A percentile compares a stretch with the other conserved stretches of the same genome.
Evolutionary conservation across 2,329 filamentous ascomycete species (phyloP).

Genomic region (Fonsecaea pedrosoi): DNA sequence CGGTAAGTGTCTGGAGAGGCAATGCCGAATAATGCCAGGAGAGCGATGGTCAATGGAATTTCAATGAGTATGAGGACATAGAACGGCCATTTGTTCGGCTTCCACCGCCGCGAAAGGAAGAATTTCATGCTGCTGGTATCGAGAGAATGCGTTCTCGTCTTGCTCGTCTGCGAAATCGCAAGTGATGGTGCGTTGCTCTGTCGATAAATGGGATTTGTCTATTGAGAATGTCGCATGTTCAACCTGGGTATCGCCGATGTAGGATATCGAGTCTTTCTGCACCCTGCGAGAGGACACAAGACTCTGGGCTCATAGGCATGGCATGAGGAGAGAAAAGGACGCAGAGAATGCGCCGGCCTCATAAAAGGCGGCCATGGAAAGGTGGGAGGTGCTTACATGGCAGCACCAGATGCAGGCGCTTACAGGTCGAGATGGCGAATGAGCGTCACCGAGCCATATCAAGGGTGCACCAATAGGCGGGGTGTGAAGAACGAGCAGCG

Average conservation of each 20-base stretch:
- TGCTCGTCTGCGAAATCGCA: conserved; percentile 3
- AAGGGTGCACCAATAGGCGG: conserved; percentile 12
- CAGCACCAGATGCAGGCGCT: conserved; percentile 29
- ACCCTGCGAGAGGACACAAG: neutral
- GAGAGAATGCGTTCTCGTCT: neutral
- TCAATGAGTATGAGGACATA: conserved; percentile 62
- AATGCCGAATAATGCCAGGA: conserved; percentile 67
- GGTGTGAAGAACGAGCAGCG: conserved; percentile 20
- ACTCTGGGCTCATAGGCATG: neutral
- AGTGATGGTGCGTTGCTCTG: conserved; percentile 14
- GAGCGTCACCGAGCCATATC: conserved; percentile 13
- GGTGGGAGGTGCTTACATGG: conserved; percentile 29
- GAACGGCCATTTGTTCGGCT: conserved; percentile 55
- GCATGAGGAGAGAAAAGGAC: conserved; percentile 21
- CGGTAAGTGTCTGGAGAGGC: conserved; percentile 67
- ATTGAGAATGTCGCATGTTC: conserved; percentile 20
- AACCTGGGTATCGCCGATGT: conserved; percentile 8
- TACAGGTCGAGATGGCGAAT: conserved; percentile 32
- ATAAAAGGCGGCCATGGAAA: conserved; percentile 17
- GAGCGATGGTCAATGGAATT: conserved; percentile 62
- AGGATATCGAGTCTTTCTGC: conserved; percentile 6
- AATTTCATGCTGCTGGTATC: conserved; percentile 35
- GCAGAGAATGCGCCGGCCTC: conserved; percentile 5
- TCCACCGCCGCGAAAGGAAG: conserved; percentile 63
- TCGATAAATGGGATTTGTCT: neutral